Percentiles rank a stretch among this genome's conserved stretches.
phyloP scores from a whole-genome alignment of 768 basidiomycete species.

The Megacollybia marginata region DNA sequence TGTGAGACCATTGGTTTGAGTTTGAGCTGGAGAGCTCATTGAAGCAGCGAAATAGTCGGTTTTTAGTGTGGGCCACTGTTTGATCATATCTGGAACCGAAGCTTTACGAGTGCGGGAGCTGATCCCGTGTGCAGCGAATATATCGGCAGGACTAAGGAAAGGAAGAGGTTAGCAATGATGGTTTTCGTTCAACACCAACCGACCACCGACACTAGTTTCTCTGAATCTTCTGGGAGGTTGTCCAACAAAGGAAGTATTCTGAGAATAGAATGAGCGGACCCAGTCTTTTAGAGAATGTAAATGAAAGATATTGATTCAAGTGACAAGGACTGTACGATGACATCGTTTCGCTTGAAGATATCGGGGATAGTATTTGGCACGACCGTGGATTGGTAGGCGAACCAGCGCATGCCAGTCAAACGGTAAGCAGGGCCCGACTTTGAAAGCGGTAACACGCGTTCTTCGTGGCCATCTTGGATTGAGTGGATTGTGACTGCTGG shows the following conservation, averaged over 20 bases:
- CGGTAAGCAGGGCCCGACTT: conserved; percentile 12
- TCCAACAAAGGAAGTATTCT: conserved; percentile 68
- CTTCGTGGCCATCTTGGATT: conserved; percentile 64
- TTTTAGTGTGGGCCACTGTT: conserved; percentile 62
- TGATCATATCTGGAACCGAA: conserved; percentile 51
- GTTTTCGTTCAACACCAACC: conserved; percentile 3
- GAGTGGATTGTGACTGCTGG: conserved; percentile 66
- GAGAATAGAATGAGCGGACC: conserved; percentile 67
- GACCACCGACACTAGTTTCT: conserved; percentile 53
- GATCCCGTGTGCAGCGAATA: conserved; percentile 75
- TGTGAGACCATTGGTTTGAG: conserved; percentile 22
- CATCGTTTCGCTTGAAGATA: conserved; percentile 61
- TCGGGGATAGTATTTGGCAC: conserved; percentile 51
- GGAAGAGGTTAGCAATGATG: conserved; percentile 9
- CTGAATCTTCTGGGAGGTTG: conserved; percentile 56
- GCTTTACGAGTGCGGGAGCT: conserved; percentile 42
- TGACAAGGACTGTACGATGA: conserved; percentile 41
- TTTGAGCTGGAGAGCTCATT: conserved; percentile 37
- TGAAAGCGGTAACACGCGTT: conserved; percentile 37
- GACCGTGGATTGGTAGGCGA: conserved; percentile 37
- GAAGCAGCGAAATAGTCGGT: conserved; percentile 51
- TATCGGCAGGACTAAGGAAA: conserved; percentile 55
- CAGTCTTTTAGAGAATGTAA: conserved; percentile 45
- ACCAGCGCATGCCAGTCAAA: conserved; percentile 69
- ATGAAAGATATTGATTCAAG: conserved; percentile 1